Evolutionary conservation across 106 monocot genomes (phyloP).

Genomic region (Allium fistulosum): DNA sequence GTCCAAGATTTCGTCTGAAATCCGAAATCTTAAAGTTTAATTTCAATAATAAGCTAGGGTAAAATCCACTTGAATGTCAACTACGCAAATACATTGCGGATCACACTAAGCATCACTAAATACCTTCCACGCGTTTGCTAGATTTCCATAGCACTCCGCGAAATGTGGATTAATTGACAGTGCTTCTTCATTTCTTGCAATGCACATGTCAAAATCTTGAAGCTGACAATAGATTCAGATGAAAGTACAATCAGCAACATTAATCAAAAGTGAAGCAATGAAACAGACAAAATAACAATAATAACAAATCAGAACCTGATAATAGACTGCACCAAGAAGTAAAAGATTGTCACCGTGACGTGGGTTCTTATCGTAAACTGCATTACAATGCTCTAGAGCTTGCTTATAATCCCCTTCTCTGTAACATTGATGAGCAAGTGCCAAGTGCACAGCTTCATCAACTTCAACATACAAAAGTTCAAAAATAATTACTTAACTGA

Average conservation of each 20-base stretch:
- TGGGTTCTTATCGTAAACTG: conserved; percentile 68
- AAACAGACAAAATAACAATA: neutral
- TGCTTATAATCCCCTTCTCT: conserved; percentile 67
- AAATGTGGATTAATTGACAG: conserved; percentile 73
- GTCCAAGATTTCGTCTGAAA: no score
- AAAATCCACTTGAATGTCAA: neutral
- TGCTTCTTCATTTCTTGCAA: conserved; percentile 89
- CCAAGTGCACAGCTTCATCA: conserved; percentile 55
- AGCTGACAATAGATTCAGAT: conserved; percentile 32
- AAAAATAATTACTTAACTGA: neutral
- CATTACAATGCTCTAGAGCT: conserved; percentile 69
- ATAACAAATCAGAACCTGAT: conserved; percentile 46
- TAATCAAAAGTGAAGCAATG: neutral
- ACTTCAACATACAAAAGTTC: conserved; percentile 20
- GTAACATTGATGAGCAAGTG: conserved; percentile 81
- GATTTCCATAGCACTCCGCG: conserved; percentile 96
- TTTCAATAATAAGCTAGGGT: neutral
- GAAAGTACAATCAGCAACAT: conserved; percentile 1
- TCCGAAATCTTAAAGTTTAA: no score
- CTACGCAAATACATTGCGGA: neutral
- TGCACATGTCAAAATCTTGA: conserved; percentile 90
- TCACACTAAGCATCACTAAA: neutral
- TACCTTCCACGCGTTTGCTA: conserved; percentile 99
- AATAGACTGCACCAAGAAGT: conserved; percentile 85
- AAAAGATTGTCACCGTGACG: conserved; percentile 76